Base-by-base conservation (phyloP, 2,329 filamentous ascomycete genomes). In the Seiridium unicorne region DNA sequence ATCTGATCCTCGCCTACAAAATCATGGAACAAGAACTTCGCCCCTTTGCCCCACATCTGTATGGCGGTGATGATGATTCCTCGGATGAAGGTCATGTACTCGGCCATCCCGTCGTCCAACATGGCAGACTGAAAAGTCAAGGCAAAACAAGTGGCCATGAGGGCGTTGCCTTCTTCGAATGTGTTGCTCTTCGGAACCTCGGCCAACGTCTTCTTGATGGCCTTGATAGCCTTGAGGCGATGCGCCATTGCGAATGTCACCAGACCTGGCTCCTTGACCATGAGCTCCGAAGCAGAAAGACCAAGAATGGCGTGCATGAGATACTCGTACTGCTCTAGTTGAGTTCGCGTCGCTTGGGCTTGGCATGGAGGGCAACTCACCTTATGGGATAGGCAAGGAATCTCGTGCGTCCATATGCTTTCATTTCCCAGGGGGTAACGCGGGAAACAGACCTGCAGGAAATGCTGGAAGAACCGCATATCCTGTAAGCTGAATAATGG, bases 391-490 rank as follows among this genome's bases (percentile, higher is more conserved):
- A 90, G 81, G 63, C 85, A 85, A 0, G 88, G 87, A 8, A 91
- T 82, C 60, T 88, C 82, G 34, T 87, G 85, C 5, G 84, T 84
- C 89, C 89, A 91, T 11, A 89, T 78, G 6, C 81, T 77, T 63
- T 90, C 86, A 62, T 87, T 86, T 46, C 85, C 87, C 18, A 89
- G 73, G 0, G 88, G 87, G 32, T 89, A 79, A 70, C 87, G 83
- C 2, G 88, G 88, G 66, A 85, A 86, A 64, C 84, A 87, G 42
- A 80, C 77, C 35, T 83, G 74, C 13, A 89, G 73, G 64, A 89
- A 89, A 70, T 89, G 85, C 69, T 89, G 87, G 65, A 89, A 89
- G 69, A 89, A 82, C 44, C 86, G 82, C 86, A 90, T 88, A 66
- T 89, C 87, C 55, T 85, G 81, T 59, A 87, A 66, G 57, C 79